Percentiles rank a stretch among this genome's conserved stretches.
phyloP scores from a whole-genome alignment of 805 yeast species.

The Priceomyces fermenticarens region DNA sequence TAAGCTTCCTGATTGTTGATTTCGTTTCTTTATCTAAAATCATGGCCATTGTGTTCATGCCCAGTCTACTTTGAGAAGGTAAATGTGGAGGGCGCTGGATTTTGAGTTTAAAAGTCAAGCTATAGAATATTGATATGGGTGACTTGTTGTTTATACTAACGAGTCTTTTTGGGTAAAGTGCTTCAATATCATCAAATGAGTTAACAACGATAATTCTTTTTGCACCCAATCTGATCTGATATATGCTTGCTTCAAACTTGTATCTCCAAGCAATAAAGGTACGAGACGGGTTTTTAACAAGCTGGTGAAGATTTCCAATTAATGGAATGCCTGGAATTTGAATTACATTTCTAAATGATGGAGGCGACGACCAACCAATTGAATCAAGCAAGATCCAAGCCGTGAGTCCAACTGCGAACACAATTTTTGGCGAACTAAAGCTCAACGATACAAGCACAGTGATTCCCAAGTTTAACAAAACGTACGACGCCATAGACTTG shows the following conservation, averaged over 20 bases:
- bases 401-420: neutral
- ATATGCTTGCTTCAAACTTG: constrained; percentile 43
- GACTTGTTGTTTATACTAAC: constrained; percentile 67
- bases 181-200: constrained; percentile 50
- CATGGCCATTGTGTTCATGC: constrained; percentile 45
- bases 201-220: constrained; percentile 63
- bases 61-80: constrained; percentile 46
- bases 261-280: constrained; percentile 44
- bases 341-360: constrained; percentile 36
- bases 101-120: constrained; percentile 6
- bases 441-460: too few species aligned
- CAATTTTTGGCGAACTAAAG: too few species aligned
- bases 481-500: too few species aligned
- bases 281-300: constrained; percentile 48
- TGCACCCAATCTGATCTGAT: constrained; percentile 62
- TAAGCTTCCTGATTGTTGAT: constrained; percentile 17
- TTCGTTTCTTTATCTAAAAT: constrained; percentile 39
- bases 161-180: constrained; percentile 49
- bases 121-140: constrained; percentile 62
- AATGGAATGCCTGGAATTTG: constrained; percentile 47
- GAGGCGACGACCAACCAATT: constrained; percentile 17
- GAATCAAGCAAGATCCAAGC: constrained; percentile 9
- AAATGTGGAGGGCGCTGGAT: constrained; percentile 41
- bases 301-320: constrained; percentile 48
- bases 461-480: too few species aligned